A percentile compares a stretch with the other conserved stretches of the same genome.
phyloP scores from a whole-genome alignment of 2,329 filamentous ascomycete genomes.

The Tolypocladium inflatum region DNA sequence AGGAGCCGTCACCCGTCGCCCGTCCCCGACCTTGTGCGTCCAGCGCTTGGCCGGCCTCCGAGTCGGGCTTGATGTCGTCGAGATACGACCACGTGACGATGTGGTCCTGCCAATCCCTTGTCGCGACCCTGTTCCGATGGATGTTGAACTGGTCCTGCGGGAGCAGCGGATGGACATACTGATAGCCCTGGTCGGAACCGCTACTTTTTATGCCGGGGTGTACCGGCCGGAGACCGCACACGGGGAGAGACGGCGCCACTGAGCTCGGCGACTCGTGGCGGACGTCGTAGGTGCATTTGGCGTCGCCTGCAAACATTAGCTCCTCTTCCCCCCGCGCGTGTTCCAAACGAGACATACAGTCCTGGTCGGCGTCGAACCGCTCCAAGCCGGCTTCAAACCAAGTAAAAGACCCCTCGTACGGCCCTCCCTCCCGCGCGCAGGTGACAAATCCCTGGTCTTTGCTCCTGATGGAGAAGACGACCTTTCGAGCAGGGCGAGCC shows the following conservation, averaged over 20 bases:
- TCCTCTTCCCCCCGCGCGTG: not conserved
- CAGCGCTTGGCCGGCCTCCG: conserved; percentile 27
- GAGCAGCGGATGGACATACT: conserved; percentile 28
- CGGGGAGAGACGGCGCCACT: conserved; percentile 14
- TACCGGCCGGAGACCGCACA: conserved; percentile 26
- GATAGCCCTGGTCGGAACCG: conserved; percentile 11
- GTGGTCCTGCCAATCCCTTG: conserved; percentile 26
- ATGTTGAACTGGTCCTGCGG: conserved; percentile 29
- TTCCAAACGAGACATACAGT: conserved; percentile 13
- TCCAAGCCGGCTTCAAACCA: conserved; percentile 58
- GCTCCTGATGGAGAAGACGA: conserved; percentile 49
- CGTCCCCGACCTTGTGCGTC: conserved; percentile 36
- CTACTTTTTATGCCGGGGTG: conserved; percentile 17
- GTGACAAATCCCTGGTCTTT: conserved; percentile 51
- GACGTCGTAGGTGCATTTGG: conserved; percentile 18
- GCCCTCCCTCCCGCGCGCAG: conserved; percentile 16
- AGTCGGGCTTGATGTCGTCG: conserved; percentile 36
- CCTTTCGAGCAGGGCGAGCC: conserved; percentile 44
- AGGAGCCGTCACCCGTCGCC: conserved; percentile 41
- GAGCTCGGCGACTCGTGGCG: conserved; percentile 13
- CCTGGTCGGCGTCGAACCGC: conserved; percentile 32
- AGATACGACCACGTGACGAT: conserved; percentile 42
- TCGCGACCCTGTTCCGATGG: conserved; percentile 35
- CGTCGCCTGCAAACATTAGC: conserved; percentile 13
- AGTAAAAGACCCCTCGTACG: conserved; percentile 42